These are phyloP conservation scores for Salisapilia sapeloensis DNA, from an alignment of 352 stramenopile genomes.

Conservation along the genomic window DNA sequence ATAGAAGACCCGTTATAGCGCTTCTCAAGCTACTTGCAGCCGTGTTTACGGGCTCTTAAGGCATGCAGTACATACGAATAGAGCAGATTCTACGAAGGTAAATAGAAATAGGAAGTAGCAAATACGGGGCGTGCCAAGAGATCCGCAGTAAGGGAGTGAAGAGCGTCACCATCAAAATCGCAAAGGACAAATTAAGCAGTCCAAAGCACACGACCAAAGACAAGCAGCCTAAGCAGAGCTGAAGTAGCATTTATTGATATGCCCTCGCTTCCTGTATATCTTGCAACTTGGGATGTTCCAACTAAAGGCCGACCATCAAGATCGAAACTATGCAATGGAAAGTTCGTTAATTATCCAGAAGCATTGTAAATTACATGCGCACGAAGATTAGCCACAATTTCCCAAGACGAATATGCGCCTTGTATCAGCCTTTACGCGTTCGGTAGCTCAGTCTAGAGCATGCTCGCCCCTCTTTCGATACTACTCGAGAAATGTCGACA, in stretches of 20 bases:
- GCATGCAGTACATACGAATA: no score
- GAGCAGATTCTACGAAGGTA: no score
- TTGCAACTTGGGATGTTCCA: conserved; percentile 55
- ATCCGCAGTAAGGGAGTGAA: conserved; percentile 81
- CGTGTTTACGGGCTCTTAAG: no score
- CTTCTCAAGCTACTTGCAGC: no score
- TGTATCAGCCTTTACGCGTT: no score
- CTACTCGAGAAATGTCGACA: neutral
- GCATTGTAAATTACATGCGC: no score
- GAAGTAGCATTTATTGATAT: conserved; percentile 60
- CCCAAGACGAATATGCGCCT: no score
- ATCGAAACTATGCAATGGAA: no score
- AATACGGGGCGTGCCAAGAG: conserved; percentile 47
- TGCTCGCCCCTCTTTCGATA: conserved; percentile 11
- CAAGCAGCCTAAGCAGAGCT: conserved; percentile 80
- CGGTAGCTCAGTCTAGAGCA: conserved; percentile 42
- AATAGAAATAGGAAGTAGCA: no score
- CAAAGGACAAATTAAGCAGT: conserved; percentile 83
- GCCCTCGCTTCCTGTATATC: conserved; percentile 41
- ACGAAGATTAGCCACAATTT: no score
- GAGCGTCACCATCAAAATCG: conserved; percentile 82
- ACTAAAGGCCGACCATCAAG: conserved; percentile 23
- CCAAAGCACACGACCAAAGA: conserved; percentile 80
- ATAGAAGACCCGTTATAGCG: no score
- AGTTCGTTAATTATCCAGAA: no score